A percentile compares a stretch with the other conserved stretches of the same genome.
Evolutionary conservation across 495 filamentous ascomycete genomes (phyloP).

Genomic region (Chlorociboria aeruginascens): DNA sequence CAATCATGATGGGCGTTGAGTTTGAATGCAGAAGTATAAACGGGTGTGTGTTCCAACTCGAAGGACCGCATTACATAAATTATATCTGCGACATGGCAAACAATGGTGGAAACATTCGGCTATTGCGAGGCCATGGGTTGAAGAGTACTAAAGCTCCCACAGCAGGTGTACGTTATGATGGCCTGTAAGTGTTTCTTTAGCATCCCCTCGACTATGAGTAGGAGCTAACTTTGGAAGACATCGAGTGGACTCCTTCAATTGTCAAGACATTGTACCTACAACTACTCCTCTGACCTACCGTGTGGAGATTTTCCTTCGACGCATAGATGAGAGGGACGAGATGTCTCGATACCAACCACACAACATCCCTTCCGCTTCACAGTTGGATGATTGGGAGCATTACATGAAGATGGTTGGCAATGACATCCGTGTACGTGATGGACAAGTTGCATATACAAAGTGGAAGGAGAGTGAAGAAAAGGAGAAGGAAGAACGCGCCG

Average conservation of each 20-base stretch:
- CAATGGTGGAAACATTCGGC: constrained; percentile 28
- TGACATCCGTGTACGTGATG: constrained; percentile 19
- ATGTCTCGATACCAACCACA: constrained; percentile 20
- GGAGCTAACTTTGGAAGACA: too few relatives aligned
- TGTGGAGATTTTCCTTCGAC: too few relatives aligned
- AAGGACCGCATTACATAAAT: constrained; percentile 24
- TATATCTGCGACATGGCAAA: constrained; percentile 25
- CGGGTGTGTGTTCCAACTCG: constrained; percentile 24
- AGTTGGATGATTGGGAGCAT: constrained; percentile 35
- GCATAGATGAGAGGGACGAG: constrained; percentile 22
- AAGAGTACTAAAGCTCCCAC: constrained; percentile 31
- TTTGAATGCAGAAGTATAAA: constrained; percentile 17
- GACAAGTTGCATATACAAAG: constrained; percentile 3
- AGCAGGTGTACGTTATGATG: constrained; percentile 37
- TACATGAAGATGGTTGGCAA: constrained; percentile 28
- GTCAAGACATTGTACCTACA: neutral
- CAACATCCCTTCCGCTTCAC: constrained; percentile 29
- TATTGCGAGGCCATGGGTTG: constrained; percentile 31
- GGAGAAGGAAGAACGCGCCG: neutral
- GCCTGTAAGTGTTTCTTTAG: constrained; percentile 25
- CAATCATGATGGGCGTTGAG: constrained; percentile 33
- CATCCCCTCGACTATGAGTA: too few relatives aligned
- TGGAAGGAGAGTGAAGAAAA: neutral
- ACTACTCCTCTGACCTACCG: neutral
- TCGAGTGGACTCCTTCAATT: neutral